A percentile compares a stretch with the other conserved stretches of the same genome.
These are phyloP conservation scores for Cercospora zeae-maydis DNA, from an alignment of 2,329 filamentous ascomycete genomes.

Conservation along the genomic window DNA sequence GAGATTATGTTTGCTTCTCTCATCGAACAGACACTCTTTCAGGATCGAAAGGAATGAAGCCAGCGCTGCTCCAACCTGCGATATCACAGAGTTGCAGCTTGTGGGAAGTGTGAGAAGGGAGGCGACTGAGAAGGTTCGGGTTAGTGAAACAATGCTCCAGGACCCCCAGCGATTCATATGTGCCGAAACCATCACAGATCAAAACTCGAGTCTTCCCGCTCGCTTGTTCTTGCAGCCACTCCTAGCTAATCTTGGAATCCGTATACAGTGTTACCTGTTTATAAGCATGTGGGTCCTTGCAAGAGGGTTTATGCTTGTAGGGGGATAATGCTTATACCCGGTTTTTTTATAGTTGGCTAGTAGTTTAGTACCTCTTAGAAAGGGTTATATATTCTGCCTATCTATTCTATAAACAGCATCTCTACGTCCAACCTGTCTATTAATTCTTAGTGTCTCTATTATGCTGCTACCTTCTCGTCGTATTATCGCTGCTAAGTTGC, in stretches of 20 bases:
- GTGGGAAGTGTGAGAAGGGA: neutral
- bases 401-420: too few relatives aligned
- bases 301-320: too few relatives aligned
- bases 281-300: too few relatives aligned
- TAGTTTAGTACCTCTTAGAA: too few relatives aligned
- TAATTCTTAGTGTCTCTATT: too few relatives aligned
- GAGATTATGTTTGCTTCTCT: neutral
- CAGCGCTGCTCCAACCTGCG: neutral
- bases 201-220: neutral
- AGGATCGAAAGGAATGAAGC: neutral
- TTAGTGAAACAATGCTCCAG: neutral
- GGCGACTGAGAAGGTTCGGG: neutral
- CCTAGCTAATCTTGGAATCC: neutral
- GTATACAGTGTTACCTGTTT: too few relatives aligned
- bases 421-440: too few relatives aligned
- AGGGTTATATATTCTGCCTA: too few relatives aligned
- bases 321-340: too few relatives aligned
- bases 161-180: neutral
- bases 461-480: too few relatives aligned
- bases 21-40: neutral
- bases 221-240: neutral
- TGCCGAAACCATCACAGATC: neutral
- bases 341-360: too few relatives aligned
- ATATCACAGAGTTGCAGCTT: neutral
- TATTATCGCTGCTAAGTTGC: too few relatives aligned